Evolutionary conservation across 192 early-diverging fungal genomes (phyloP).

Genomic region (Gonapodya prolifera): DNA sequence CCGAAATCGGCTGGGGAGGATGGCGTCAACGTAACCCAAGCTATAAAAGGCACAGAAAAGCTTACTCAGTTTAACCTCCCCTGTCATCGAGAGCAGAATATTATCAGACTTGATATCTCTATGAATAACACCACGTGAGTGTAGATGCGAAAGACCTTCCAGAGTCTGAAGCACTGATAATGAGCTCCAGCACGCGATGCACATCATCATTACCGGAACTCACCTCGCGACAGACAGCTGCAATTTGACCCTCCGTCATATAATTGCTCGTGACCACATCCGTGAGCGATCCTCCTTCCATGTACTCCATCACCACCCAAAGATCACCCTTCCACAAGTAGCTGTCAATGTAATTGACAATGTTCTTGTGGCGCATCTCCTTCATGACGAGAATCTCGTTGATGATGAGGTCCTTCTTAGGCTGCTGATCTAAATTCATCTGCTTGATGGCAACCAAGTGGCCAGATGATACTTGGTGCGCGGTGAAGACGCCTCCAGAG

Average conservation of each 20-base stretch:
- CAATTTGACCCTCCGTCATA: conserved; percentile 90
- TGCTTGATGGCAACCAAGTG: conserved; percentile 85
- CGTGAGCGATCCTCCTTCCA: conserved; percentile 80
- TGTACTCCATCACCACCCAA: conserved; percentile 85
- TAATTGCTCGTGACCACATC: conserved; percentile 63
- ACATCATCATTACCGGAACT: neutral
- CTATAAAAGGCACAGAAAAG: neutral
- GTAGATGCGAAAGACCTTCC: conserved; percentile 57
- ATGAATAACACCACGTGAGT: conserved; percentile 62
- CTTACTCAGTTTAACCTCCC: conserved; percentile 64
- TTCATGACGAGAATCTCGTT: conserved; percentile 58
- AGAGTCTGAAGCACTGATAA: conserved; percentile 34
- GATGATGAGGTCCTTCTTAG: conserved; percentile 92
- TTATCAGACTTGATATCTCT: conserved; percentile 84
- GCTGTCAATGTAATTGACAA: conserved; percentile 74
- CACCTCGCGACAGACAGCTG: conserved; percentile 83
- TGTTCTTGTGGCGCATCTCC: conserved; percentile 43
- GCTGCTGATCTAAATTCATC: conserved; percentile 91
- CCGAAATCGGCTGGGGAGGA: conserved; percentile 63
- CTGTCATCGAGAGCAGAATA: conserved; percentile 62
- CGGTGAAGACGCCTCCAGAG: conserved; percentile 86
- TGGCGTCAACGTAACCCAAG: conserved; percentile 1
- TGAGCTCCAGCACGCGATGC: neutral
- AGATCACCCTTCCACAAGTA: conserved; percentile 65
- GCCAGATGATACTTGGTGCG: conserved; percentile 50